Conservation (phyloP, 2,329 filamentous ascomycete genomes). For the Fusarium duplospermum region DNA sequence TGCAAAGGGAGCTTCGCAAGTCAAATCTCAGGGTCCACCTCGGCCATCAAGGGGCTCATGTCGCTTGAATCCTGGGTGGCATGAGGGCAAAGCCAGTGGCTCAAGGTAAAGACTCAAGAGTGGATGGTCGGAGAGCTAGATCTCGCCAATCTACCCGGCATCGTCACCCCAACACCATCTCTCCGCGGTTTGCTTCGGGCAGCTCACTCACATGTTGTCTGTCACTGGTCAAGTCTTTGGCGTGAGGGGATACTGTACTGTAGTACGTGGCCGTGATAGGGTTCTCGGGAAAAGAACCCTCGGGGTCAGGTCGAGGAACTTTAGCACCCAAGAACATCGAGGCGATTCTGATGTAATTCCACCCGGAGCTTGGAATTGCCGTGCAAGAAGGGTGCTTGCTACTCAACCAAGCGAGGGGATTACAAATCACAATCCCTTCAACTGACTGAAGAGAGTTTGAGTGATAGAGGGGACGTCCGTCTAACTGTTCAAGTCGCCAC, state of each 20-base stretch:
- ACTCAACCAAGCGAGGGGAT: not conserved
- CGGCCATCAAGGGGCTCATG: not conserved
- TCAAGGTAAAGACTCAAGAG: not conserved
- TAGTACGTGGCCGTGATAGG: not conserved
- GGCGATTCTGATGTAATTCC: conserved; percentile 24
- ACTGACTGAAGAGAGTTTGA: conserved; percentile 11
- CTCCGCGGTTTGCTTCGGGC: not conserved
- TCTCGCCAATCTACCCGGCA: conserved; percentile 35
- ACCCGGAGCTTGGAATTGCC: conserved; percentile 2
- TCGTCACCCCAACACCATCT: conserved; percentile 14
- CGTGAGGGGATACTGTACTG: not conserved
- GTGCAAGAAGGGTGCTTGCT: not conserved
- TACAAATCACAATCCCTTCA: conserved; percentile 26
- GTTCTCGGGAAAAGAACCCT: not conserved
- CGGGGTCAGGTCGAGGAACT: not conserved
- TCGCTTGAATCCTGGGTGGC: not conserved
- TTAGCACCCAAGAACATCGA: not conserved
- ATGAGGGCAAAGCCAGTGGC: not conserved
- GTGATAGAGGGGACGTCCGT: not conserved
- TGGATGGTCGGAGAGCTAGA: conserved; percentile 4
- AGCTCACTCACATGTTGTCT: conserved; percentile 1
- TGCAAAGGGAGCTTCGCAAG: not conserved
- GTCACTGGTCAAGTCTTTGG: not conserved
- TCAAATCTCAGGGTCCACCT: not conserved
- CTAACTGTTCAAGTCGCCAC: conserved; percentile 27